Conservation (phyloP, 2,329 filamentous ascomycete genomes). For the Plenodomus lindquistii region DNA sequence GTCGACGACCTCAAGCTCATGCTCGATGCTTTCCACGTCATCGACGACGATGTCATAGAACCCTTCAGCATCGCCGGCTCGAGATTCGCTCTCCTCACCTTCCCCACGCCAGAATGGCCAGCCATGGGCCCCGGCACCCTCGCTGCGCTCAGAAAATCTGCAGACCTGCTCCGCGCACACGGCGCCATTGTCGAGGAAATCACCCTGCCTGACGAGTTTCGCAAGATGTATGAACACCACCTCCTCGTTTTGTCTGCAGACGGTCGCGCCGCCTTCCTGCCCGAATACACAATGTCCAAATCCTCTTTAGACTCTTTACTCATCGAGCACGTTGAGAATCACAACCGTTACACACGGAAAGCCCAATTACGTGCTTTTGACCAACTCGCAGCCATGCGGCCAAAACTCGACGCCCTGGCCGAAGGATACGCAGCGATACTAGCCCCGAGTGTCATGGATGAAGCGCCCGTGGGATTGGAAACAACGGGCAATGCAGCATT, state of each 20-base stretch:
- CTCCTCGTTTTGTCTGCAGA: slow-evolving; percentile 56
- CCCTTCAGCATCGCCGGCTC: slow-evolving; percentile 50
- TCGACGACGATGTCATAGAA: slow-evolving; percentile 52
- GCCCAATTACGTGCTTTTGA: slow-evolving; percentile 61
- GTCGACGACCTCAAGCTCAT: slow-evolving; percentile 63
- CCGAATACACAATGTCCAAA: slow-evolving; percentile 57
- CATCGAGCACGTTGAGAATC: slow-evolving; percentile 57
- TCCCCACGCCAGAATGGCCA: slow-evolving; percentile 51
- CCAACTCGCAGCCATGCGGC: slow-evolving; percentile 56
- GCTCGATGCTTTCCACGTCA: slow-evolving; percentile 57
- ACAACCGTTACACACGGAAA: slow-evolving; percentile 47
- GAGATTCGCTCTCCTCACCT: slow-evolving; percentile 55
- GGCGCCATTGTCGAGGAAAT: slow-evolving; percentile 63
- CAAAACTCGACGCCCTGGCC: slow-evolving; percentile 58
- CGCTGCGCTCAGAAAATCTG: slow-evolving; percentile 42
- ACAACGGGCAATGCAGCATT: slow-evolving; percentile 61
- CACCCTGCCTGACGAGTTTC: slow-evolving; percentile 55
- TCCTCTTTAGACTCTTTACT: slow-evolving; percentile 53
- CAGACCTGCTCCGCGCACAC: slow-evolving; percentile 42
- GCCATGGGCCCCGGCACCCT: slow-evolving; percentile 41
- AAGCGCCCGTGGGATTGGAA: slow-evolving; percentile 59
- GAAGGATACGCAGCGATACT: slow-evolving; percentile 59
- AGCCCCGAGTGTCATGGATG: slow-evolving; percentile 62
- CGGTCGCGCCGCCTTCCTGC: slow-evolving; percentile 57
- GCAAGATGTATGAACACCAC: slow-evolving; percentile 56